Base-by-base conservation (phyloP, 139 green algal species). In the Coelastrella sp. region DNA sequence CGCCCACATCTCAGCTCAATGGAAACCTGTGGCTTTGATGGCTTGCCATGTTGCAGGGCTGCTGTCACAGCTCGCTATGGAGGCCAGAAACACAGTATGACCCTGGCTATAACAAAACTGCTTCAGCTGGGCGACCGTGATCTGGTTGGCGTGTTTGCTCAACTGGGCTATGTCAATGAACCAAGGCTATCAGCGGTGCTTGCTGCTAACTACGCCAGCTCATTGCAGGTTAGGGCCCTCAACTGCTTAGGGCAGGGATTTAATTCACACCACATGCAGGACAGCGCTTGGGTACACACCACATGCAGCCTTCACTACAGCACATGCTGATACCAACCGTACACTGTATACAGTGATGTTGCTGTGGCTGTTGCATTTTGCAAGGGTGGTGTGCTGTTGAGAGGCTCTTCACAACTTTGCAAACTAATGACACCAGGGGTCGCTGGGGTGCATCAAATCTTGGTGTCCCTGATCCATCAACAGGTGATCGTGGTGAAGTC, bases 61-160 rank as follows among this genome's bases (percentile, higher is more conserved):
- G 25, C 14, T 25, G 19, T 85, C 6, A 19, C 20, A 56, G 20
- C 83, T 35, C 56, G 75, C 49, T 92, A 87, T 79, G 90, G 92
- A 20, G 12, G 60, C 68, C 80, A 60, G 84, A 63, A 27, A 24
- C 87, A 83, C 59, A 66, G 25, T 24, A 65, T 91, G 68, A 83
- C 86, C 0, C n/a, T 81, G 19, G 82, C 90, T 22, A 85, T 94
- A 24, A 81, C 90, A 22, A 83, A 80, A 73, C 90, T 90, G 78
- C 88, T 88, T 66, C 84, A 88, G 49, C 20, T 79, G 59, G 66
- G 73, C 1, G 86, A 90, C 20, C 35, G 83, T 12, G 91, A 92
- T n/a, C 78, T 97, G 70, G 91, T 97, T 92, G 92, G 95, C 57
- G 94, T 96, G 70, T 75, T 97, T 24, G 95, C 95, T 7, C 92